phyloP scores from a whole-genome alignment of 1,139 yeast genomes.

The Pichia sp. region DNA sequence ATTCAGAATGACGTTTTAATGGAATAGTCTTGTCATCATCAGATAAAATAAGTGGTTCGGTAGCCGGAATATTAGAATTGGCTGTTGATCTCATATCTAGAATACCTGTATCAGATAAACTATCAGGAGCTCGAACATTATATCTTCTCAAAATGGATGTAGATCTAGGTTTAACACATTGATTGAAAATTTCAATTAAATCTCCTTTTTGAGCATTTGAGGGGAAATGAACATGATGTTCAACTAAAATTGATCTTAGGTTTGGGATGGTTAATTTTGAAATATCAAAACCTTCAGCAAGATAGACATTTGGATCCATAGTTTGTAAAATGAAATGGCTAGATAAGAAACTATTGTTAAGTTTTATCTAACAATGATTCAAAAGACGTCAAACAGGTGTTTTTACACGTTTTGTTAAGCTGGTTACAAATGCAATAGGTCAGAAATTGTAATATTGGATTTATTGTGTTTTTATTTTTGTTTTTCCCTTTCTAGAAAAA shows the following conservation, averaged over 20 bases:
- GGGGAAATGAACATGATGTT: conserved; percentile 50
- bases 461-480: not conserved
- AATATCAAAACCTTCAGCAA: conserved; percentile 46
- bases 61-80: not conserved
- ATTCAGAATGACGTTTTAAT: conserved; percentile 8
- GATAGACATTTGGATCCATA: conserved; percentile 27
- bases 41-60: conserved; percentile 2
- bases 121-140: not conserved
- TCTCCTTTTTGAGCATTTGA: conserved; percentile 59
- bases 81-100: not conserved
- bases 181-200: conserved; percentile 47
- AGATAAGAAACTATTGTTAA: not conserved
- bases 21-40: conserved; percentile 10
- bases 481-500: not conserved
- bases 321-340: not conserved
- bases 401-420: not conserved
- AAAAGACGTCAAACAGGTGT: not conserved
- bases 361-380: not conserved
- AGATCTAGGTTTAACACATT: conserved; percentile 40
- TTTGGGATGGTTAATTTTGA: conserved; percentile 54
- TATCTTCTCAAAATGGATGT: conserved; percentile 30
- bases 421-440: not conserved
- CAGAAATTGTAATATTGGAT: not conserved
- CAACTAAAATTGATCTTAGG: conserved; percentile 53
- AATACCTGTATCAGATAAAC: conserved; percentile 1